Evolutionary conservation across 2,329 filamentous ascomycete genomes (phyloP).

Genomic region (Talaromyces funiculosus): DNA sequence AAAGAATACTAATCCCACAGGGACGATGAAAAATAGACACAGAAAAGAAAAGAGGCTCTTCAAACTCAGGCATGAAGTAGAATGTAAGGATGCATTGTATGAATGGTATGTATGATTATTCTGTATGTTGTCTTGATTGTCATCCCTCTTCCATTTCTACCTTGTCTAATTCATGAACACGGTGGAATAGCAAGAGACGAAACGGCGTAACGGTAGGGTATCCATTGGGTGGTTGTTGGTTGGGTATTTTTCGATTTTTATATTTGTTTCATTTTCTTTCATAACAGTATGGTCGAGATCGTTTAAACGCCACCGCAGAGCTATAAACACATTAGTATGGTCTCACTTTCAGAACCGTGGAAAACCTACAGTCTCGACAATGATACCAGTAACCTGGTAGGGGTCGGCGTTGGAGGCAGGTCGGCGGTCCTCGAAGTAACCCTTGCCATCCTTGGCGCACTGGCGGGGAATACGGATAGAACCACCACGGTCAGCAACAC

Average conservation of each 20-base stretch:
- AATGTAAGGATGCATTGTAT: neutral
- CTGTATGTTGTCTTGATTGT: slow-evolving; percentile 3
- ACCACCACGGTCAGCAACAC: slow-evolving; percentile 91
- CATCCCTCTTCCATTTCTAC: slow-evolving; percentile 5
- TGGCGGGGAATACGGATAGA: slow-evolving; percentile 89
- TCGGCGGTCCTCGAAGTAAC: slow-evolving; percentile 85
- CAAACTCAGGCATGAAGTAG: neutral
- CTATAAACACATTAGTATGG: slow-evolving; percentile 16
- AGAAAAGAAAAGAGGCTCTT: neutral
- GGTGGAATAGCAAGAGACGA: neutral
- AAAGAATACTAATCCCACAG: neutral
- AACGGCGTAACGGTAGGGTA: slow-evolving; percentile 4
- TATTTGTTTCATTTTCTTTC: slow-evolving; percentile 5
- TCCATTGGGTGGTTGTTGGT: slow-evolving; percentile 1
- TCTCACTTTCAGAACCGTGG: too few relatives aligned
- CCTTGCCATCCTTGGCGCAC: slow-evolving; percentile 78
- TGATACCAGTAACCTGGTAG: slow-evolving; percentile 76
- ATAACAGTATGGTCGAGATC: slow-evolving; percentile 32
- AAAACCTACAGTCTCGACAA: slow-evolving; percentile 60
- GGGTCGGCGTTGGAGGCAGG: slow-evolving; percentile 82
- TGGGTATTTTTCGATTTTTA: slow-evolving; percentile 2
- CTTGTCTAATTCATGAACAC: slow-evolving; percentile 7
- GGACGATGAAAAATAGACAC: neutral
- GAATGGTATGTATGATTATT: slow-evolving; percentile 3
- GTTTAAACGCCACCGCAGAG: slow-evolving; percentile 38